A percentile compares a stretch with the other conserved stretches of the same genome.
phyloP scores from a whole-genome alignment of 257 asterid genomes.

The Parsonsia alboflavescens region DNA sequence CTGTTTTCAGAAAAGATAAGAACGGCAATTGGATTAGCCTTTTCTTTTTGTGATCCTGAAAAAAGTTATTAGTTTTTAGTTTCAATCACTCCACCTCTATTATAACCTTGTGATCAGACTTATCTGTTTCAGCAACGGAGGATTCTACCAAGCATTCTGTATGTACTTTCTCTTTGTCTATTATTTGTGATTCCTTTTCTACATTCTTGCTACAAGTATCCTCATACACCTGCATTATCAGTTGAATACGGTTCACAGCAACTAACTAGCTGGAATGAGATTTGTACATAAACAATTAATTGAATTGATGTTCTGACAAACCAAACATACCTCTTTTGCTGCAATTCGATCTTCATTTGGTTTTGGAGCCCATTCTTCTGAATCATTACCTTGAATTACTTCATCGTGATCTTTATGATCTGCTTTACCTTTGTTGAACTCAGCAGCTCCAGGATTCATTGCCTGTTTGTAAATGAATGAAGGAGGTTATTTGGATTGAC shows the following conservation, averaged over 20 bases:
- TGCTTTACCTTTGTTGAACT: background rate
- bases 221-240: background rate
- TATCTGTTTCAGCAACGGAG: background rate
- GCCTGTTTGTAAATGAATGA: background rate
- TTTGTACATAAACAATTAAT: background rate
- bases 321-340: background rate
- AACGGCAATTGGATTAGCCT: background rate
- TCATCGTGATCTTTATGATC: background rate
- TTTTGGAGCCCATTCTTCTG: background rate
- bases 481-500: background rate
- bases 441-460: background rate
- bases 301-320: background rate
- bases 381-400: background rate
- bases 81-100: background rate
- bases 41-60: background rate
- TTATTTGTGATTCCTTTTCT: background rate
- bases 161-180: background rate
- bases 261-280: background rate
- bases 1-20: constrained; percentile 12
- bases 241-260: background rate
- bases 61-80: background rate
- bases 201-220: background rate
- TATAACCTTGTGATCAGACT: background rate
- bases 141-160: background rate
- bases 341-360: background rate